Conservation (phyloP, 2,329 filamentous ascomycete species). For the Zymoseptoria passerinii region DNA sequence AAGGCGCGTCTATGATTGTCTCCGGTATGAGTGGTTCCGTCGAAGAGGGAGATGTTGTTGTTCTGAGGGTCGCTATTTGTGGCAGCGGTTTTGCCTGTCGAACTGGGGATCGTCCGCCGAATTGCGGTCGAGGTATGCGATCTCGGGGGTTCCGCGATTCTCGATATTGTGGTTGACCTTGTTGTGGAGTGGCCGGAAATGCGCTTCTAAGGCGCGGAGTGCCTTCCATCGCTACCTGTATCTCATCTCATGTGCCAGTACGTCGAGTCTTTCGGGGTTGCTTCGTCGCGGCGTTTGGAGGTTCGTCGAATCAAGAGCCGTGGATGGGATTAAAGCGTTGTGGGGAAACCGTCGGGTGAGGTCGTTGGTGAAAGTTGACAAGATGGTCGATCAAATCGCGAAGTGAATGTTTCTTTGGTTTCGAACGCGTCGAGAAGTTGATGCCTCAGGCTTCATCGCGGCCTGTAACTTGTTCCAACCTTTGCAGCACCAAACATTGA, state of each 20-base stretch:
- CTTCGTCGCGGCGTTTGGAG: background rate
- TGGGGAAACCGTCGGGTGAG: background rate
- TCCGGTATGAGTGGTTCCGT: conserved; percentile 66
- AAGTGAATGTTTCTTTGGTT: background rate
- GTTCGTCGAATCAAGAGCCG: background rate
- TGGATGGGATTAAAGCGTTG: background rate
- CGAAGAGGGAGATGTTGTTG: conserved; percentile 9
- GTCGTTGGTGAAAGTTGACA: background rate
- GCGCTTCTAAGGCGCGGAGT: conserved; percentile 77
- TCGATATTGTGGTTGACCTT: conserved; percentile 2
- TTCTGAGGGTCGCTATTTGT: conserved; percentile 16
- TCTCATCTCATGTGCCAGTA: conserved; percentile 1
- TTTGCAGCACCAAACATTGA: background rate
- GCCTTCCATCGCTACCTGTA: conserved; percentile 54
- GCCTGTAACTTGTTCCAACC: too few species aligned
- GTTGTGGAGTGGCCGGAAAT: conserved; percentile 64
- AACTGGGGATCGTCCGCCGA: conserved; percentile 7
- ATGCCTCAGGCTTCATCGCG: background rate
- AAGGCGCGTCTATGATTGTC: conserved; percentile 75
- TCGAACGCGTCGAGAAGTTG: background rate
- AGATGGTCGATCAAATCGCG: background rate
- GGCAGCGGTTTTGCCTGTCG: conserved; percentile 26
- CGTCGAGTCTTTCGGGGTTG: background rate
- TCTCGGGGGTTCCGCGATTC: conserved; percentile 1
- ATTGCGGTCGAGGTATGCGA: conserved; percentile 3